These are phyloP conservation scores for Saccharomyces hybrid DNA, from an alignment of 1,139 yeast genomes.

Conservation along the genomic window DNA sequence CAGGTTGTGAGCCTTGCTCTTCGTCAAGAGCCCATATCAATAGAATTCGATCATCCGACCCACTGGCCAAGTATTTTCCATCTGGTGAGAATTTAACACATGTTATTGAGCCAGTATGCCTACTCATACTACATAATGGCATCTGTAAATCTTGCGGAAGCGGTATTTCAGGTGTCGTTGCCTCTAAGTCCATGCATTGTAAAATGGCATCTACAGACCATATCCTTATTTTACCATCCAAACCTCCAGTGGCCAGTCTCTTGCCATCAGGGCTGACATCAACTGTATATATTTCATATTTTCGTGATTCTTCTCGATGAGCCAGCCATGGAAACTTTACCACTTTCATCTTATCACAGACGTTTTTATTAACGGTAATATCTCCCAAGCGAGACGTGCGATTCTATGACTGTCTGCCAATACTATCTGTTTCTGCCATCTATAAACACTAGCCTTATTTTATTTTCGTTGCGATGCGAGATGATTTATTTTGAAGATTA, in stretches of 20 bases:
- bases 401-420: not conserved
- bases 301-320: slow-evolving; percentile 70
- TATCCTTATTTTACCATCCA: slow-evolving; percentile 86
- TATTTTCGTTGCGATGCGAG: not conserved
- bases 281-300: slow-evolving; percentile 79
- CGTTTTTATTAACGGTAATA: not conserved
- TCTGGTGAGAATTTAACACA: slow-evolving; percentile 87
- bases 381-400: too few relatives aligned
- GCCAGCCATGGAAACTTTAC: slow-evolving; percentile 81
- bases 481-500: not conserved
- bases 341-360: slow-evolving; percentile 47
- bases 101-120: slow-evolving; percentile 92
- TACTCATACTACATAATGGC: slow-evolving; percentile 77
- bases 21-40: slow-evolving; percentile 92
- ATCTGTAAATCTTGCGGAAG: slow-evolving; percentile 29
- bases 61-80: slow-evolving; percentile 84
- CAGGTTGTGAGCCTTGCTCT: slow-evolving; percentile 51
- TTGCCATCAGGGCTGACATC: slow-evolving; percentile 76
- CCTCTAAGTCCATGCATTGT: slow-evolving; percentile 14
- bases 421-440: slow-evolving; percentile 3
- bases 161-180: slow-evolving; percentile 22
- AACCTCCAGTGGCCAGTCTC: slow-evolving; percentile 87
- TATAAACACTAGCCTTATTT: not conserved
- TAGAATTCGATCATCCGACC: slow-evolving; percentile 88
- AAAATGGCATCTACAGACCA: slow-evolving; percentile 70